A percentile compares a stretch with the other conserved stretches of the same genome.
phyloP scores from a whole-genome alignment of 148 eudicot genomes.

The Chenopodium suecicum region DNA sequence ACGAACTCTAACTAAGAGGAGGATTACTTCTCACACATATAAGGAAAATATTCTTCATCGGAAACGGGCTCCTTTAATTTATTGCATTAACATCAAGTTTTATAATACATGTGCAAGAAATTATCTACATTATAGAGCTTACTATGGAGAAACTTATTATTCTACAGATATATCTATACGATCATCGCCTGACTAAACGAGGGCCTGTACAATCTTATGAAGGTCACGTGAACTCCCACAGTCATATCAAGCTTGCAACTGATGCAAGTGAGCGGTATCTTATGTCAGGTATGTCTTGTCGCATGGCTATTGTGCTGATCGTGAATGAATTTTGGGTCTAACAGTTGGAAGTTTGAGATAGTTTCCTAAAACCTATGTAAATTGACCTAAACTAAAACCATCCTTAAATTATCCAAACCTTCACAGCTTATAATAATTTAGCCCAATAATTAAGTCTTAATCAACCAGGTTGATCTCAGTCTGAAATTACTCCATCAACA shows the following conservation, averaged over 20 bases:
- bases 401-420: too few species aligned
- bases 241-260: constrained; percentile 64
- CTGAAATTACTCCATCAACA: too few species aligned
- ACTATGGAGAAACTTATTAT: constrained; percentile 7
- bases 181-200: constrained; percentile 72
- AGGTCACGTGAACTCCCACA: constrained; percentile 78
- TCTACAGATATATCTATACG: constrained; percentile 77
- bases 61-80: not conserved
- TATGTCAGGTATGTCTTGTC: constrained; percentile 54
- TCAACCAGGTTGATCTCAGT: not conserved
- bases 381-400: not conserved
- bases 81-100: not conserved
- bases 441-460: too few species aligned
- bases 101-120: not conserved
- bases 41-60: not conserved
- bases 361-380: not conserved
- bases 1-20: not conserved
- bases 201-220: constrained; percentile 79
- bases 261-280: constrained; percentile 68
- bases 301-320: not conserved
- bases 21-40: not conserved
- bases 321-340: not conserved
- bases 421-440: too few species aligned
- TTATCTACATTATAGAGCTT: not conserved
- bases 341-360: not conserved